phyloP scores from a whole-genome alignment of 116 monocot genomes.

The Posidonia oceanica region DNA sequence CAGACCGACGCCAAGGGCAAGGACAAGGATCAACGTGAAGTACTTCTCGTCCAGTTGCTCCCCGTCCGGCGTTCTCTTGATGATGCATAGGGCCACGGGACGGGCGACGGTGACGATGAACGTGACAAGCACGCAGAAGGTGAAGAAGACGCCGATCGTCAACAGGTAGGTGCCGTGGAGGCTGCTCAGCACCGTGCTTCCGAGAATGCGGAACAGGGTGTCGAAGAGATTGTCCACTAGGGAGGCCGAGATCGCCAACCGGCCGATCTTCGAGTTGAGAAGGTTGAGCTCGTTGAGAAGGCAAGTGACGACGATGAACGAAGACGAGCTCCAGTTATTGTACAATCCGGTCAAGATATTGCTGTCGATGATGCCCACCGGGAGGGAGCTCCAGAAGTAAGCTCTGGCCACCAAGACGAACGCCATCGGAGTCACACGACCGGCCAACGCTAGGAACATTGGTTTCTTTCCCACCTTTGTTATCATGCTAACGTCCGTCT shows the following conservation, averaged over 20 bases:
- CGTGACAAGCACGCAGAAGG: not conserved
- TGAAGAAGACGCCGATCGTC: not conserved
- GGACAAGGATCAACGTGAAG: constrained; percentile 4
- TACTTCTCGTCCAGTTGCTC: constrained; percentile 6
- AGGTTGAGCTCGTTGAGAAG: constrained; percentile 45
- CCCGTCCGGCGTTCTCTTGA: constrained; percentile 10
- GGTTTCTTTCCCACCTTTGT: not conserved
- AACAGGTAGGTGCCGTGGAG: not conserved
- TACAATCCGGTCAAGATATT: not conserved
- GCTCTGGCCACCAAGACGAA: not conserved
- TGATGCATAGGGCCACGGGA: constrained; percentile 4
- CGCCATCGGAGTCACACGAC: not conserved
- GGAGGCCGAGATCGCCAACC: constrained; percentile 29
- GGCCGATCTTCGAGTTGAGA: constrained; percentile 61
- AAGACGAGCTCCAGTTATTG: constrained; percentile 13
- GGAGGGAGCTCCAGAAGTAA: not conserved
- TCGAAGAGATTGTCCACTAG: constrained; percentile 24
- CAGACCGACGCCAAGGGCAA: not conserved
- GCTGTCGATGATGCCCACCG: not conserved
- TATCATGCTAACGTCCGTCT: constrained; percentile 6
- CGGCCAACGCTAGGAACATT: not conserved
- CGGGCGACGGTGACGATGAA: constrained; percentile 6
- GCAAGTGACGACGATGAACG: constrained; percentile 25
- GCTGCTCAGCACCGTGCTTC: not conserved
- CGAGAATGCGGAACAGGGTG: constrained; percentile 19